These are phyloP conservation scores for Fusarium tjaetaba DNA, from an alignment of 2,329 filamentous ascomycete genomes.

Conservation along the genomic window DNA sequence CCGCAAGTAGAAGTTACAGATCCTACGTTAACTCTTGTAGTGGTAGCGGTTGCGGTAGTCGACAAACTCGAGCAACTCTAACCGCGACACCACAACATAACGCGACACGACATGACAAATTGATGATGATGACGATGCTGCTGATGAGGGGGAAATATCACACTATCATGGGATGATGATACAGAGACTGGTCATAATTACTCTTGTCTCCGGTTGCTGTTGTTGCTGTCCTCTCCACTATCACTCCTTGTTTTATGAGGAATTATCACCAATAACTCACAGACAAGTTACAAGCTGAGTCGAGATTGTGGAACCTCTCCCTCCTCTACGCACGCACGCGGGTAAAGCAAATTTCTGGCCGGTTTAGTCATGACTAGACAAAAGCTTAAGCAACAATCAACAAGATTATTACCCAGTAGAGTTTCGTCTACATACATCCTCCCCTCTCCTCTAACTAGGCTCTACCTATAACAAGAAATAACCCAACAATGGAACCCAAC, in stretches of 20 bases:
- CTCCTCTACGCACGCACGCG: not conserved
- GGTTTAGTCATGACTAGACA: constrained; percentile 2
- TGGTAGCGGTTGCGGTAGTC: not conserved
- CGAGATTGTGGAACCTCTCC: constrained; percentile 2
- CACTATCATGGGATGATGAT: constrained; percentile 12
- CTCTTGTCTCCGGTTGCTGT: not conserved
- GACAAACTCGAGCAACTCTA: constrained; percentile 7
- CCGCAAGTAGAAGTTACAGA: constrained; percentile 30
- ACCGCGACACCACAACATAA: not conserved
- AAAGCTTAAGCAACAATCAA: constrained; percentile 9
- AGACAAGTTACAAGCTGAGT: constrained; percentile 23
- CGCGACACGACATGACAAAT: constrained; percentile 7
- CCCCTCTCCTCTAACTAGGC: not conserved
- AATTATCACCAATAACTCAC: constrained; percentile 9
- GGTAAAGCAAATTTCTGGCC: constrained; percentile 15
- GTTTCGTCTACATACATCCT: constrained; percentile 2
- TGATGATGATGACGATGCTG: constrained; percentile 4
- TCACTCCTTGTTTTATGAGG: not conserved
- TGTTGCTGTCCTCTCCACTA: constrained; percentile 9
- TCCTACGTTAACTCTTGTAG: not conserved
- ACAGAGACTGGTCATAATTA: constrained; percentile 12
- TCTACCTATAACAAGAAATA: not conserved
- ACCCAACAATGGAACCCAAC: not conserved
- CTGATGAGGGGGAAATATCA: not conserved
- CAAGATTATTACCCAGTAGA: constrained; percentile 10